A percentile compares a stretch with the other conserved stretches of the same genome.
Evolutionary conservation across 2,329 filamentous ascomycete species (phyloP).

Genomic region (Rhexocercosporidium sp.): DNA sequence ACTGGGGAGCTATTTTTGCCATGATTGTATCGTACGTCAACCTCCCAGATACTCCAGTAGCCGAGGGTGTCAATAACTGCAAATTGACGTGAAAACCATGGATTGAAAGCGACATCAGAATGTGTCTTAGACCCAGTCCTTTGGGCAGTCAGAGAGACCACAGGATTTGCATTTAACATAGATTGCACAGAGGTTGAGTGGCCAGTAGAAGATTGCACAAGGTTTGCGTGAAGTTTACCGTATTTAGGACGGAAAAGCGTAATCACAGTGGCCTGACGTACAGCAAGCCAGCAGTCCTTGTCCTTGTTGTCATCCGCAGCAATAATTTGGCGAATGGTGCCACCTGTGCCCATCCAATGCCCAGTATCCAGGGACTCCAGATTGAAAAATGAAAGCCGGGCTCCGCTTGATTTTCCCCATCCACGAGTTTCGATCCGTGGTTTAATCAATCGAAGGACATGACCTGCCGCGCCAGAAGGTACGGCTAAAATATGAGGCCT

Average conservation of each 20-base stretch:
- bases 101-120: conserved; percentile 69
- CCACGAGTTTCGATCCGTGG: conserved; percentile 34
- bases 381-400: conserved; percentile 32
- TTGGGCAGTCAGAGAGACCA: conserved; percentile 57
- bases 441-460: conserved; percentile 39
- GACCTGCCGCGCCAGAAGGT: conserved; percentile 39
- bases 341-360: conserved; percentile 43
- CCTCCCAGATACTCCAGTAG: conserved; percentile 71
- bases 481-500: conserved; percentile 35
- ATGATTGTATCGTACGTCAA: conserved; percentile 32
- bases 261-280: conserved; percentile 48
- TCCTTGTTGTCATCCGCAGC: conserved; percentile 47
- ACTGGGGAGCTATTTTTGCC: conserved; percentile 20
- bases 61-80: conserved; percentile 69
- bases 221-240: conserved; percentile 23
- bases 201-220: conserved; percentile 17
- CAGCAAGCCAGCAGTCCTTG: conserved; percentile 50
- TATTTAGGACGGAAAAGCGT: conserved; percentile 49
- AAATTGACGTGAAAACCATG: conserved; percentile 63
- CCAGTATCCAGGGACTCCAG: conserved; percentile 33
- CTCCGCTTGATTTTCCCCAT: conserved; percentile 36
- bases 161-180: conserved; percentile 58
- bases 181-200: conserved; percentile 46
- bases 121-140: conserved; percentile 61
- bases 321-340: conserved; percentile 54